Evolutionary conservation across 768 basidiomycete genomes (phyloP).

Genomic region (Pisolithus sp.): DNA sequence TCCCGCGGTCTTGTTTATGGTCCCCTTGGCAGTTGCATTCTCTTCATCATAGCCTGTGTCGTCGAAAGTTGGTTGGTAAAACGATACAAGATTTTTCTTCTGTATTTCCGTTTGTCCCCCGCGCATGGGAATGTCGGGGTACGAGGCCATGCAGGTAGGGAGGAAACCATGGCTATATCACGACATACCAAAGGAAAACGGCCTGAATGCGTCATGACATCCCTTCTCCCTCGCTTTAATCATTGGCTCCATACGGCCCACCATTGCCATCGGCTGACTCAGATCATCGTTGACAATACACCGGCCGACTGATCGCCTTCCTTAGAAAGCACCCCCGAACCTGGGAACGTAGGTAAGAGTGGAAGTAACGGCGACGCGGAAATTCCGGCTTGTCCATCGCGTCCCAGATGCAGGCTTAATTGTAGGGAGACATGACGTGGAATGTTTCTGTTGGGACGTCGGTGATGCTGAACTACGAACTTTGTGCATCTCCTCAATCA

Average conservation of each 20-base stretch:
- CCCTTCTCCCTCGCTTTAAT: too few relatives aligned
- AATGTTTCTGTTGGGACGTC: too few relatives aligned
- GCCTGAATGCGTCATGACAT: constrained; percentile 9
- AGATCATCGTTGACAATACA: constrained; percentile 4
- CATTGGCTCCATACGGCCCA: too few relatives aligned
- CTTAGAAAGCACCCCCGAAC: too few relatives aligned
- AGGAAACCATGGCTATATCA: constrained; percentile 53
- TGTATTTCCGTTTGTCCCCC: constrained; percentile 59
- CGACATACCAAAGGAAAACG: not conserved
- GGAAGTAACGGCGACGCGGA: constrained; percentile 40
- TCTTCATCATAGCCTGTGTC: constrained; percentile 49
- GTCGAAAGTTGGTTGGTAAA: constrained; percentile 54
- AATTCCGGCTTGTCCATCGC: constrained; percentile 69
- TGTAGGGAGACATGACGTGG: too few relatives aligned
- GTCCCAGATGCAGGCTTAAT: constrained; percentile 19
- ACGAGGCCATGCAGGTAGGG: constrained; percentile 55
- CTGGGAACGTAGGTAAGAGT: too few relatives aligned
- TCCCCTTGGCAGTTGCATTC: constrained; percentile 36
- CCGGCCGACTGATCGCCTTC: not conserved
- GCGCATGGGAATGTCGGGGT: constrained; percentile 41
- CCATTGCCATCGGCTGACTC: constrained; percentile 27
- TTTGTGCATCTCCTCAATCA: too few relatives aligned
- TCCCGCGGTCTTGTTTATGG: constrained; percentile 64
- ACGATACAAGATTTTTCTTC: constrained; percentile 46
- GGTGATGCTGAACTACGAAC: too few relatives aligned